A percentile compares a stretch with the other conserved stretches of the same genome.
Conservation (phyloP, 108 stramenopile genomes). For the Thalassiosira profunda region DNA sequence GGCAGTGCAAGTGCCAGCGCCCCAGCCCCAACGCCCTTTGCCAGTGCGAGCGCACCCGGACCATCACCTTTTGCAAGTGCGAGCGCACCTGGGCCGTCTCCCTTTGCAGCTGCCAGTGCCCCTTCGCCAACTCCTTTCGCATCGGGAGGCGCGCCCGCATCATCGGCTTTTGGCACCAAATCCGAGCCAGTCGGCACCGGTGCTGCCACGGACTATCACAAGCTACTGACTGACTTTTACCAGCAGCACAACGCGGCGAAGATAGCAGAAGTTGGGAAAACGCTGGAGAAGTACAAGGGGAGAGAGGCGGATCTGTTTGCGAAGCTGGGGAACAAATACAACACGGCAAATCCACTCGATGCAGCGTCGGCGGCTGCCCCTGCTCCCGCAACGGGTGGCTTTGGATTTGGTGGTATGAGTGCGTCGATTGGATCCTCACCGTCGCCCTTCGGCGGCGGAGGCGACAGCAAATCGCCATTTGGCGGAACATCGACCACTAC, state of each 20-base stretch:
- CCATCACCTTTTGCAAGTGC: slow-evolving; percentile 11
- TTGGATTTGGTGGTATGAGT: slow-evolving; percentile 42
- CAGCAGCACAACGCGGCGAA: slow-evolving; percentile 80
- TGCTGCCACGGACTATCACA: slow-evolving; percentile 51
- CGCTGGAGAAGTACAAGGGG: slow-evolving; percentile 82
- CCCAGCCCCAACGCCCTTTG: too few relatives aligned
- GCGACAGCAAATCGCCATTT: slow-evolving; percentile 13
- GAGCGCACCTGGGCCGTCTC: neutral
- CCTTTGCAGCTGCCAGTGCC: too few relatives aligned
- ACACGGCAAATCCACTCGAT: slow-evolving; percentile 64
- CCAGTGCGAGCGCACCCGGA: neutral
- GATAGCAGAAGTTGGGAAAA: slow-evolving; percentile 78
- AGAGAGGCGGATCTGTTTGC: slow-evolving; percentile 70
- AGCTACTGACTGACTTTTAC: slow-evolving; percentile 74
- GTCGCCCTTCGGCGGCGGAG: slow-evolving; percentile 2
- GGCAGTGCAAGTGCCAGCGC: too few relatives aligned
- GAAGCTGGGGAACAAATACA: slow-evolving; percentile 89
- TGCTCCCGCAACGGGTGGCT: slow-evolving; percentile 6
- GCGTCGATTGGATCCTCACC: neutral
- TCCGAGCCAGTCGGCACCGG: neutral
- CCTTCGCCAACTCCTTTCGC: too few relatives aligned
- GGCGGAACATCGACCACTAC: too few relatives aligned
- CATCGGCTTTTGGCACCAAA: too few relatives aligned
- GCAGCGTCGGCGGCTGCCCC: neutral
- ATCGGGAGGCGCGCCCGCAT: too few relatives aligned